A percentile compares a stretch with the other conserved stretches of the same genome.
phyloP scores from a whole-genome alignment of 371 early-diverging fungal species.

The Lichtheimia hyalospora region DNA sequence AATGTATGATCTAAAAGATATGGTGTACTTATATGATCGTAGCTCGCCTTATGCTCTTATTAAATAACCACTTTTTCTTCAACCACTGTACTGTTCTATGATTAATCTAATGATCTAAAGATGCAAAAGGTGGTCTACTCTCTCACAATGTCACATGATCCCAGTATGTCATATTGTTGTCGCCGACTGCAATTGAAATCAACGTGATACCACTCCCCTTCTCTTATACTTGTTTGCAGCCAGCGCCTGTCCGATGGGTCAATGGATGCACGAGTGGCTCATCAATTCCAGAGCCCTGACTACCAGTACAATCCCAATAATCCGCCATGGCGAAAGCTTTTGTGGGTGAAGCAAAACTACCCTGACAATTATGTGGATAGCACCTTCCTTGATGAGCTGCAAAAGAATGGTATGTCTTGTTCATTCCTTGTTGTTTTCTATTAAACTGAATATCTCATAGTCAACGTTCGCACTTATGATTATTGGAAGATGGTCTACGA shows the following conservation, averaged over 20 bases:
- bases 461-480: slow-evolving; percentile 72
- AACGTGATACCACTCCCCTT: no score
- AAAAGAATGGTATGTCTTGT: slow-evolving; percentile 75
- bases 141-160: no score
- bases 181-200: no score
- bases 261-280: slow-evolving; percentile 13
- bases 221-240: no score
- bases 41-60: no score
- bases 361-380: slow-evolving; percentile 92
- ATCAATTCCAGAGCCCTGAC: slow-evolving; percentile 21
- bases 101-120: no score
- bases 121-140: no score
- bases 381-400: slow-evolving; percentile 84
- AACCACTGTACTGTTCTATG: no score
- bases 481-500: slow-evolving; percentile 74
- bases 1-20: no score
- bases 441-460: slow-evolving; percentile 22
- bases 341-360: slow-evolving; percentile 89
- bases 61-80: no score
- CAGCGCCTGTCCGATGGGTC: neutral
- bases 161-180: no score
- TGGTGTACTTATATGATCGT: no score
- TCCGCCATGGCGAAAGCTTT: slow-evolving; percentile 80
- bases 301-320: slow-evolving; percentile 30
- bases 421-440: neutral